Evolutionary conservation across 208 protist species (phyloP), one percentile per base, ranked within the genome.

Genomic region (Leishmania arabica): DNA sequence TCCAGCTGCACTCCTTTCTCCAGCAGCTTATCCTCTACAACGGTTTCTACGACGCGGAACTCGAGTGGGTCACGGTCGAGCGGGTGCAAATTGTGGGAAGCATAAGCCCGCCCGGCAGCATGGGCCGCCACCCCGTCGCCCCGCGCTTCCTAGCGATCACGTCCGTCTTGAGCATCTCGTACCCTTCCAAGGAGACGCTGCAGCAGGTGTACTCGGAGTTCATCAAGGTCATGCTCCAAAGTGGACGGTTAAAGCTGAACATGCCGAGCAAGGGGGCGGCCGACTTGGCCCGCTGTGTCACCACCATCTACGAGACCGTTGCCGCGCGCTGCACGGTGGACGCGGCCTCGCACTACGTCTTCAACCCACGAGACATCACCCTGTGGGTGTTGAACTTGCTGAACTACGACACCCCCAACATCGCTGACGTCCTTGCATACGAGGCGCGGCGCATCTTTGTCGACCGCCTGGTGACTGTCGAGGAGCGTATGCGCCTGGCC

Each of bases 11-110:
- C 82, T 97, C 98, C 1, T 96, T 99, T 56, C 89, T 99, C 54
- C 99, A 99, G 90, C 99, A 99, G 92, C 80, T 99, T 58, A 94
- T 99, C 80, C 83, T 99, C 34, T 99, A 99, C 91, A 91, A 93
- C 78, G 97, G 98, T 19, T 99, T 98, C 83, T 99, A 99, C 86
- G 98, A 99, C 89, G 78, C 82, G 15, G 94, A 98, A 71, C 89
- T 99, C 15, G 98, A 99, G 83, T 99, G 98, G 97, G 95, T 99
- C 37, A 95, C 88, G 27, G 85, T 99, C 13, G 98, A 99, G 91
- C 86, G 90, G 62, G 89, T 99, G 45, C 97, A 99, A 81, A 96
- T 99, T 72, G 98, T 99, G 34, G 96, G 90, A 49, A 99, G 95
- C 79, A 99, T 99, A 96, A 99, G 98, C 88, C 97, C 98, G 45